Evolutionary conservation across 495 filamentous ascomycete species (phyloP).

Genomic region (Emericellopsis terricola): DNA sequence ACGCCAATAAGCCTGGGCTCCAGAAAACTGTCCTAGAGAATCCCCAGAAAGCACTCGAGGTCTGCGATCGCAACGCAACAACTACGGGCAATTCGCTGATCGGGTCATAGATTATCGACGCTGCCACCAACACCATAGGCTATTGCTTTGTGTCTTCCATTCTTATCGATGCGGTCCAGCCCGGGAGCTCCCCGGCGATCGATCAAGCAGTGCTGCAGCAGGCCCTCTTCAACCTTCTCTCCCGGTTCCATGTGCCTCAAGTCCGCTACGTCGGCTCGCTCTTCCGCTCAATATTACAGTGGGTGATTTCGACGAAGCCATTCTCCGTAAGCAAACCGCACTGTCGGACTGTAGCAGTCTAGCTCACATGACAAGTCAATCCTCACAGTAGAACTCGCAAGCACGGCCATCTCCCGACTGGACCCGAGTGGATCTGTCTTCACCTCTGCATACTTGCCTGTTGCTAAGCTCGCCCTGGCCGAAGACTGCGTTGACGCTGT

Average conservation of each 20-base stretch:
- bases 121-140: slow-evolving; percentile 22
- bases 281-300: slow-evolving; percentile 13
- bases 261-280: slow-evolving; percentile 20
- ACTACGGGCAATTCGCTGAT: too few relatives aligned
- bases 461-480: slow-evolving; percentile 39
- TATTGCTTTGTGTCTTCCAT: slow-evolving; percentile 20
- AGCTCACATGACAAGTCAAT: neutral
- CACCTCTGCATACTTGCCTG: slow-evolving; percentile 44
- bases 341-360: neutral
- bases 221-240: slow-evolving; percentile 19
- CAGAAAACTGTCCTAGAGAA: neutral
- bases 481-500: slow-evolving; percentile 32
- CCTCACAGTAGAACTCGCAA: slow-evolving; percentile 36
- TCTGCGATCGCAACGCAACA: neutral
- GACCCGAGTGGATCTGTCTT: slow-evolving; percentile 54
- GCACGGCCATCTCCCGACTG: slow-evolving; percentile 49
- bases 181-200: slow-evolving; percentile 5
- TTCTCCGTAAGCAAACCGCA: slow-evolving; percentile 16
- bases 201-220: slow-evolving; percentile 12
- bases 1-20: neutral
- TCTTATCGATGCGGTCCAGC: slow-evolving; percentile 8
- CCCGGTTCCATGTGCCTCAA: slow-evolving; percentile 24
- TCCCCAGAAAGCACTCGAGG: neutral
- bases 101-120: slow-evolving; percentile 6
- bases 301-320: slow-evolving; percentile 9